These are phyloP conservation scores for Daldinia sp. DNA, from an alignment of 2,329 filamentous ascomycete species.

Conservation along the genomic window DNA sequence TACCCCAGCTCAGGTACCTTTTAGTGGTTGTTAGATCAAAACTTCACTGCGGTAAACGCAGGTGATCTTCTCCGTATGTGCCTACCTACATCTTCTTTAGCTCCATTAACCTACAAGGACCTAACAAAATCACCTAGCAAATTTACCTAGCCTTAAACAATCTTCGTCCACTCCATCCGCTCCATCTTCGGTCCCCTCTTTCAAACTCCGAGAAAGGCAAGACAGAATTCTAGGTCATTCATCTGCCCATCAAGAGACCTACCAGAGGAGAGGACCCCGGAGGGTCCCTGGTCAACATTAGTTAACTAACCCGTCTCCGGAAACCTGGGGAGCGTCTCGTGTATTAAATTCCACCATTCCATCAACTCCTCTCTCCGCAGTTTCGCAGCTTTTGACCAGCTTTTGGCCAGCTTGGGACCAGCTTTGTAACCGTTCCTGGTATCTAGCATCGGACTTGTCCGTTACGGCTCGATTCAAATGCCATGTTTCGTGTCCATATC, in stretches of 20 bases:
- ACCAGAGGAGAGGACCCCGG: constrained; percentile 1
- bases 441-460: constrained; percentile 28
- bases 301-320: constrained; percentile 11
- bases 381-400: not conserved
- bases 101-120: too few relatives aligned
- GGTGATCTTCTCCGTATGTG: constrained; percentile 36
- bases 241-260: not conserved
- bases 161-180: constrained; percentile 16
- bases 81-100: constrained; percentile 30
- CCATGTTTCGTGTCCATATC: constrained; percentile 25
- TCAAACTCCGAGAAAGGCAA: constrained; percentile 39
- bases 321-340: constrained; percentile 8
- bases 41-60: constrained; percentile 38
- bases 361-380: constrained; percentile 4
- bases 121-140: too few relatives aligned
- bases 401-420: not conserved
- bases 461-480: constrained; percentile 29
- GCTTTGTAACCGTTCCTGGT: not conserved
- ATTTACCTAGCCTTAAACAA: constrained; percentile 14
- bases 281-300: constrained; percentile 15
- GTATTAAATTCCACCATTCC: constrained; percentile 29
- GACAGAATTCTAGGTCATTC: constrained; percentile 20
- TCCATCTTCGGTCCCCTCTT: constrained; percentile 31
- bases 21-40: constrained; percentile 13
- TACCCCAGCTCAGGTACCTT: too few relatives aligned